Percentiles rank a stretch among this genome's conserved stretches.
These are phyloP conservation scores for Beta corolliflora DNA, from an alignment of 179 eudicot genomes.

Conservation along the genomic window DNA sequence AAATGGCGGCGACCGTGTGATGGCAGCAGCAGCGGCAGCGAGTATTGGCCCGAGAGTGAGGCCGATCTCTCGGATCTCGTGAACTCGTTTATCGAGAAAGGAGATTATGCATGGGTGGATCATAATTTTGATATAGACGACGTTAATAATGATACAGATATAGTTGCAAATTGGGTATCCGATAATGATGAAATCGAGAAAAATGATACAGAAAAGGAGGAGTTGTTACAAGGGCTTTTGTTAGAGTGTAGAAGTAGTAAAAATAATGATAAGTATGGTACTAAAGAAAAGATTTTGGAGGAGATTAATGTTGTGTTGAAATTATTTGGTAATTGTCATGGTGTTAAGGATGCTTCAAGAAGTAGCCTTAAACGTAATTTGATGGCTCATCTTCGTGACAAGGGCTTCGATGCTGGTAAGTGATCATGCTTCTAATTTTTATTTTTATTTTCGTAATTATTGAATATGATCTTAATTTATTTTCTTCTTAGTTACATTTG, in stretches of 20 bases:
- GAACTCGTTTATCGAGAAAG: constrained; percentile 53
- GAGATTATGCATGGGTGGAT: constrained; percentile 15
- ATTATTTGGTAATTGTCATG: background rate
- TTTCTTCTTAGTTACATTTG: background rate
- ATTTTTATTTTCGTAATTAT: background rate
- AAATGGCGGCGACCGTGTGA: constrained; percentile 42
- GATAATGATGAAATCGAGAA: constrained; percentile 3
- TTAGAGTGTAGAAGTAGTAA: constrained; percentile 24
- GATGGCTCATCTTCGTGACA: constrained; percentile 50
- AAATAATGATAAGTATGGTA: constrained; percentile 26
- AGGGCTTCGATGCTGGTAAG: constrained; percentile 70
- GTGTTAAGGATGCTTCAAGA: constrained; percentile 19
- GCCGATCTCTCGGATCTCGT: constrained; percentile 52
- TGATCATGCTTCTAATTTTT: background rate
- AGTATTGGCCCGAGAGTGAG: constrained; percentile 50
- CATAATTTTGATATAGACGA: constrained; percentile 14
- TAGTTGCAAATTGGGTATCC: constrained; percentile 9
- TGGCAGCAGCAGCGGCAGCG: constrained; percentile 65
- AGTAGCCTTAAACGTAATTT: constrained; percentile 43
- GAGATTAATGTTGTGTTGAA: constrained; percentile 35
- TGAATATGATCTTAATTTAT: background rate
- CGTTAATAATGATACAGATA: background rate
- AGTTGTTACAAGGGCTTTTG: constrained; percentile 36
- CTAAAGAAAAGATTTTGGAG: constrained; percentile 31
- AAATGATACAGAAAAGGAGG: constrained; percentile 26